phyloP scores from a whole-genome alignment of 805 yeast genomes.

The Candida taoyuanica region DNA sequence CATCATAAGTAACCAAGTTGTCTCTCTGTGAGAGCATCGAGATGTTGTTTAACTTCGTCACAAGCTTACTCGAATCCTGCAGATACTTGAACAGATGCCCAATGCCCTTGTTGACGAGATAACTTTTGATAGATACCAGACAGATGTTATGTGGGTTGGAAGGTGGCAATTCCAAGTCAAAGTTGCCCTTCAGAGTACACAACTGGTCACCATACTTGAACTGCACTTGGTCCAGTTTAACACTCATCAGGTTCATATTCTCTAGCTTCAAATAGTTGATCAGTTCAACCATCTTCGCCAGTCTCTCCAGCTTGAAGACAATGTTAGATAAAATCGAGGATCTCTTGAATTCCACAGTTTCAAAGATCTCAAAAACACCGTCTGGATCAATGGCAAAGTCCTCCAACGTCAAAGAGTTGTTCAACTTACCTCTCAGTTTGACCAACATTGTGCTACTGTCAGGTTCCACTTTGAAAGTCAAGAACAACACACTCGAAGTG shows the following conservation, averaged over 20 bases:
- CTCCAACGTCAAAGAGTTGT: constrained; percentile 11
- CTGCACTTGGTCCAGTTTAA: constrained; percentile 23
- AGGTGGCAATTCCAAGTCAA: constrained; percentile 21
- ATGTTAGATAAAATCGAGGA: constrained; percentile 13
- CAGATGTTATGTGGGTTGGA: constrained; percentile 25
- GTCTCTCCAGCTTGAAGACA: constrained; percentile 17
- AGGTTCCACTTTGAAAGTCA: constrained; percentile 26
- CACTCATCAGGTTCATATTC: constrained; percentile 22
- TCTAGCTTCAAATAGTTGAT: constrained; percentile 21
- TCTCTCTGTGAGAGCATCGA: constrained; percentile 2
- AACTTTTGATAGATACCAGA: constrained; percentile 20
- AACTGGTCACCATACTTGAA: constrained; percentile 24
- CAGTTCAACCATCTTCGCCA: constrained; percentile 24
- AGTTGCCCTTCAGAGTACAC: constrained; percentile 21
- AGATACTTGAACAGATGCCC: constrained; percentile 19
- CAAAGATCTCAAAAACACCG: constrained; percentile 22
- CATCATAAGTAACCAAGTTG: constrained; percentile 3
- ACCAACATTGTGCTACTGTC: constrained; percentile 27
- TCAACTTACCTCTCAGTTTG: constrained; percentile 32
- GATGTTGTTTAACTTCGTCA: constrained; percentile 17
- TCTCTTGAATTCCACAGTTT: constrained; percentile 18
- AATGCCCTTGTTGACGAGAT: constrained; percentile 20
- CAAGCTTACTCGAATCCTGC: constrained; percentile 20
- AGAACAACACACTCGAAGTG: constrained; percentile 31
- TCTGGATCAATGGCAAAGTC: constrained; percentile 19